Percentiles rank a stretch among this genome's conserved stretches.
Evolutionary conservation across 139 green algal species (phyloP).

Genomic region (Volvox africanus): DNA sequence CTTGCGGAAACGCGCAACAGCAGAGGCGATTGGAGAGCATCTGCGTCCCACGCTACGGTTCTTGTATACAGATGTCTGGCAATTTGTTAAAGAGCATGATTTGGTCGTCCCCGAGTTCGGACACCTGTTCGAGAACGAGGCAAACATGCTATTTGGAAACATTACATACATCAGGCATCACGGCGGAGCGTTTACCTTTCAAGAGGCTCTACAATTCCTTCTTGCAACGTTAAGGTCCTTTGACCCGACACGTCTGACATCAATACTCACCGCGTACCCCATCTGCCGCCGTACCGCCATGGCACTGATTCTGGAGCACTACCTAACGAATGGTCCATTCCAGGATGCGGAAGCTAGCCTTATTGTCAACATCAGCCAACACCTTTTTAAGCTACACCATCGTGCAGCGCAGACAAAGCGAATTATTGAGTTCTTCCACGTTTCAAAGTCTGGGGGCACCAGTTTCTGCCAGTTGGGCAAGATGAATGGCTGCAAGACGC

Average conservation of each 20-base stretch:
- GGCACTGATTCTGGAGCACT: slow-evolving; percentile 10
- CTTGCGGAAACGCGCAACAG: background rate
- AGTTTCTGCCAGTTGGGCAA: slow-evolving; percentile 46
- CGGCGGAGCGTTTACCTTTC: background rate
- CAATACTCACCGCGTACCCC: slow-evolving; percentile 32
- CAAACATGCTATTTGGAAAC: slow-evolving; percentile 21
- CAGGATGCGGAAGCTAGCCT: background rate
- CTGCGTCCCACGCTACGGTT: slow-evolving; percentile 6
- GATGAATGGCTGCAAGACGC: slow-evolving; percentile 44
- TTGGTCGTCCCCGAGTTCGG: slow-evolving; percentile 30
- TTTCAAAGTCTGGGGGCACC: slow-evolving; percentile 45
- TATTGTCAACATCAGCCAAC: background rate
- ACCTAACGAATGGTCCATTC: background rate
- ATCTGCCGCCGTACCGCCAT: background rate
- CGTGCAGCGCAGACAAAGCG: slow-evolving; percentile 37
- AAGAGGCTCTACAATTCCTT: background rate
- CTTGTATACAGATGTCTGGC: background rate
- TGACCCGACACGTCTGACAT: slow-evolving; percentile 9
- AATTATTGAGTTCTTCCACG: slow-evolving; percentile 50
- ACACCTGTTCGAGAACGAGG: background rate
- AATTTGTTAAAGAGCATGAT: background rate
- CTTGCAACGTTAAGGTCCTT: background rate
- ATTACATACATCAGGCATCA: background rate
- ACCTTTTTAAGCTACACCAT: slow-evolving; percentile 18
- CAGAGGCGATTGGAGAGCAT: background rate